Conservation (phyloP, 2,329 filamentous ascomycete genomes). For the Apiospora pterosperma region DNA sequence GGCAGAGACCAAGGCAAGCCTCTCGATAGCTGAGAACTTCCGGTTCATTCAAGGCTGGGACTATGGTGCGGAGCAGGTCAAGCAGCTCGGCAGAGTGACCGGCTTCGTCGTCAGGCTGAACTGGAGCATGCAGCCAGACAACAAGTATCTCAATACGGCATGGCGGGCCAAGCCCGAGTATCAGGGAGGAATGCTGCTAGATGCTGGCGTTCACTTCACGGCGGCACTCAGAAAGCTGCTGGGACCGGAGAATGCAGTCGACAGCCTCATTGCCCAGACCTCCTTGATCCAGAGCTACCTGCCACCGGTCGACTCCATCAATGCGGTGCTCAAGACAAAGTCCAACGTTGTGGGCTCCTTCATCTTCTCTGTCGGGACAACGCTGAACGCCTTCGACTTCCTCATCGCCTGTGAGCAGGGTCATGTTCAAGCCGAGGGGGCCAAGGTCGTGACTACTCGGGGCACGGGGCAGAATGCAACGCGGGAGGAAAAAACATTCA, state of each 20-base stretch:
- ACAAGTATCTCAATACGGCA: slow-evolving; percentile 48
- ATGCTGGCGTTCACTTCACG: slow-evolving; percentile 71
- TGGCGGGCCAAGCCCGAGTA: slow-evolving; percentile 69
- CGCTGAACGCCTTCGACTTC: slow-evolving; percentile 50
- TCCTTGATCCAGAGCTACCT: slow-evolving; percentile 52
- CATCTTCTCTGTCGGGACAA: slow-evolving; percentile 54
- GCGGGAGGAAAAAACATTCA: slow-evolving; percentile 41
- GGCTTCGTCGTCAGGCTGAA: slow-evolving; percentile 44
- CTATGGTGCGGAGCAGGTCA: slow-evolving; percentile 46
- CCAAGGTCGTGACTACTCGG: slow-evolving; percentile 40
- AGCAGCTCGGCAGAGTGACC: slow-evolving; percentile 50
- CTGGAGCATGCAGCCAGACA: slow-evolving; percentile 29
- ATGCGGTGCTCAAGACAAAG: slow-evolving; percentile 52
- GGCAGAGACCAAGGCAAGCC: slow-evolving; percentile 35
- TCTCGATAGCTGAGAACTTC: slow-evolving; percentile 71
- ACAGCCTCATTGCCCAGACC: slow-evolving; percentile 52
- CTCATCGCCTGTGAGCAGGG: slow-evolving; percentile 57
- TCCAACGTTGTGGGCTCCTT: slow-evolving; percentile 56
- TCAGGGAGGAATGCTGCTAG: slow-evolving; percentile 74
- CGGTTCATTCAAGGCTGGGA: slow-evolving; percentile 57
- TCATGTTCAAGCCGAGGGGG: slow-evolving; percentile 42
- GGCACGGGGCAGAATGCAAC: slow-evolving; percentile 31
- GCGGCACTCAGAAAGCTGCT: slow-evolving; percentile 62
- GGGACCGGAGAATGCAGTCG: slow-evolving; percentile 39
- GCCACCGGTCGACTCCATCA: slow-evolving; percentile 64